These are phyloP conservation scores for Themeda triandra DNA, from an alignment of 176 grass and related monocot genomes.

Conservation along the genomic window DNA sequence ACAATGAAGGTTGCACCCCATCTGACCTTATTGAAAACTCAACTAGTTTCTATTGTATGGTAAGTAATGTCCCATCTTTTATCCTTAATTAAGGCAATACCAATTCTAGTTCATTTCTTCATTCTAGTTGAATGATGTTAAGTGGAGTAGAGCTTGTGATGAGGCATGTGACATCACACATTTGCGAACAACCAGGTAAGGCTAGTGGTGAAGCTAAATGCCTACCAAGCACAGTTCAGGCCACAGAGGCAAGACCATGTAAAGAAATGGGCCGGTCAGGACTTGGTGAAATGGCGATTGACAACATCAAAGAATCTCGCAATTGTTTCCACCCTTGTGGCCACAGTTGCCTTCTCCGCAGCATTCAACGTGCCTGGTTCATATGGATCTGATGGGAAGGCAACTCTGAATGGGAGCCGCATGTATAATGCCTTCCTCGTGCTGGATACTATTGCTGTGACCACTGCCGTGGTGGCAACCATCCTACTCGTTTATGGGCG, in stretches of 20 bases:
- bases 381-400: conserved; percentile 36
- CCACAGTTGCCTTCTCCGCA: conserved; percentile 5
- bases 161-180: neutral
- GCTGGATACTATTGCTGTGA: conserved; percentile 35
- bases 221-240: conserved; percentile 30
- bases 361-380: conserved; percentile 49
- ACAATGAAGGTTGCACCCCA: conserved; percentile 40
- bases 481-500: neutral
- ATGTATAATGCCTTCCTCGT: conserved; percentile 38
- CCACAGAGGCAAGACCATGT: conserved; percentile 49
- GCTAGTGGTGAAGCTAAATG: conserved; percentile 12
- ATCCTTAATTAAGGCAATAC: neutral
- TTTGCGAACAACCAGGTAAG: neutral
- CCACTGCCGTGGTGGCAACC: conserved; percentile 26
- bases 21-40: conserved; percentile 21
- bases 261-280: conserved; percentile 37
- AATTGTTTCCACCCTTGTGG: conserved; percentile 41
- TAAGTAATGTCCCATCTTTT: neutral
- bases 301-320: conserved; percentile 31
- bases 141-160: neutral
- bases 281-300: conserved; percentile 44
- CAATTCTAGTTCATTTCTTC: neutral
- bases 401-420: conserved; percentile 14
- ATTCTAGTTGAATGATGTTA: neutral
- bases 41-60: conserved; percentile 41